Percentiles rank a stretch among this genome's conserved stretches.
These are phyloP conservation scores for Fusarium subtropicale DNA, from an alignment of 2,329 filamentous ascomycete genomes.

Conservation along the genomic window DNA sequence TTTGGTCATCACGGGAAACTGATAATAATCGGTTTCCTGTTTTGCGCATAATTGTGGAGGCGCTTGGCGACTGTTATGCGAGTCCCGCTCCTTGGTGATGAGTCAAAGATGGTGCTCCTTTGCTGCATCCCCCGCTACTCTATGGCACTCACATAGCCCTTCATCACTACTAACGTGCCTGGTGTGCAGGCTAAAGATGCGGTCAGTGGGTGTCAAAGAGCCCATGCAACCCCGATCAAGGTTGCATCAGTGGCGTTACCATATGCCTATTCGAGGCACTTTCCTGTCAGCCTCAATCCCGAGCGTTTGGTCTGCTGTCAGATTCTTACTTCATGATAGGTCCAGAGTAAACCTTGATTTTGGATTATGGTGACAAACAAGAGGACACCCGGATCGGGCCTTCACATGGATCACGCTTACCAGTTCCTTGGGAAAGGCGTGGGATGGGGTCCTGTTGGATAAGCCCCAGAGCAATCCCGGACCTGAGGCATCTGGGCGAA, in stretches of 20 bases:
- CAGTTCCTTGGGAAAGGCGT: slow-evolving; percentile 15
- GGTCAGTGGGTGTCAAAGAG: slow-evolving; percentile 17
- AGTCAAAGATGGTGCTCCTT: slow-evolving; percentile 31
- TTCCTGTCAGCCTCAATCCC: slow-evolving; percentile 35
- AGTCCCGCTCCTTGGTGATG: slow-evolving; percentile 24
- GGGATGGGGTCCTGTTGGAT: slow-evolving; percentile 17
- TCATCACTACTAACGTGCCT: slow-evolving; percentile 11
- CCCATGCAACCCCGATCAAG: slow-evolving; percentile 20
- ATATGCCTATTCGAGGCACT: slow-evolving; percentile 33
- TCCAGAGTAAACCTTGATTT: slow-evolving; percentile 6
- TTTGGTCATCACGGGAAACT: slow-evolving; percentile 21
- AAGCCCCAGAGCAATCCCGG: slow-evolving; percentile 23
- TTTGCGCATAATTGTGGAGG: slow-evolving; percentile 20
- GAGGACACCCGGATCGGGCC: slow-evolving; percentile 34
- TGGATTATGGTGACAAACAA: slow-evolving; percentile 28
- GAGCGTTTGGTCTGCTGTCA: slow-evolving; percentile 38
- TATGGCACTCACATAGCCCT: slow-evolving; percentile 15
- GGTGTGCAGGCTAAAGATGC: slow-evolving; percentile 13
- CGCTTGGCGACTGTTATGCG: slow-evolving; percentile 11
- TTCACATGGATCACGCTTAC: slow-evolving; percentile 37
- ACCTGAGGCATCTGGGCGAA: slow-evolving; percentile 16
- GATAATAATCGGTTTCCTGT: slow-evolving; percentile 21
- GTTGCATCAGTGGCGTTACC: slow-evolving; percentile 25
- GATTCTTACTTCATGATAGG: slow-evolving; percentile 42
- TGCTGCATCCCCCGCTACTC: slow-evolving; percentile 26